Base-by-base conservation (phyloP, 2,329 filamentous ascomycete species). In the Cytospora schulzeri region DNA sequence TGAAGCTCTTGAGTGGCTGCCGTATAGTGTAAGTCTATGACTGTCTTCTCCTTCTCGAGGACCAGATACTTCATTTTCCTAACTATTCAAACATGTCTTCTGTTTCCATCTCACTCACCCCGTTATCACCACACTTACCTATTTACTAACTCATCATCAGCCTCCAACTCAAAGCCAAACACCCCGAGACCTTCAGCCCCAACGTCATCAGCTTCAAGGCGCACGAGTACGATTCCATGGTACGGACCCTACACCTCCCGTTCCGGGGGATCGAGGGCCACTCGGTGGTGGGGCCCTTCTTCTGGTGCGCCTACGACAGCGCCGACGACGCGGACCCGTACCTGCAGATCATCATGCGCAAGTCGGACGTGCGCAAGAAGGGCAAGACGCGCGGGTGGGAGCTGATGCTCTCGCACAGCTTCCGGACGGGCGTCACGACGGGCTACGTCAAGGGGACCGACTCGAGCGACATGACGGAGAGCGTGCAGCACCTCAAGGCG, bases 301-400 rank as follows among this genome's bases (percentile, higher is more conserved):
- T 88, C 74, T 88, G 85, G 85, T 81, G 77, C 50, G 78, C 82
- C 1, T 78, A 81, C 66, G 84, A 88, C 70, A 80, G 84, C 65
- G 80, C 86, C 68, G 83, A 85, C 60, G 65, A 62, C 17, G 77
- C 81, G 2, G 80, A 87, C 67, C 83, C 81, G 45, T 83, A 85
- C 74, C 75, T 88, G 54, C 86, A 88, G 70, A 84, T 88, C 69
- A 80, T 88, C 65, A 86, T 85, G 71, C 83, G 86, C 69, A 88
- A 88, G 74, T 87, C 84, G n/a, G 86, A 88, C 70, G 86, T 88
- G 38, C 83, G 84, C 58, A 88, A 88, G 72, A 87, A 85, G 75
- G 85, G 85, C 67, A 80, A 79, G 70, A 88, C 86, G 19, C 82
- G 86, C 62, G 86, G 86, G 53, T 88, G 85, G 85, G 86, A 88